Evolutionary conservation across 768 basidiomycete genomes (phyloP).

Genomic region (Tulasnella sp.): DNA sequence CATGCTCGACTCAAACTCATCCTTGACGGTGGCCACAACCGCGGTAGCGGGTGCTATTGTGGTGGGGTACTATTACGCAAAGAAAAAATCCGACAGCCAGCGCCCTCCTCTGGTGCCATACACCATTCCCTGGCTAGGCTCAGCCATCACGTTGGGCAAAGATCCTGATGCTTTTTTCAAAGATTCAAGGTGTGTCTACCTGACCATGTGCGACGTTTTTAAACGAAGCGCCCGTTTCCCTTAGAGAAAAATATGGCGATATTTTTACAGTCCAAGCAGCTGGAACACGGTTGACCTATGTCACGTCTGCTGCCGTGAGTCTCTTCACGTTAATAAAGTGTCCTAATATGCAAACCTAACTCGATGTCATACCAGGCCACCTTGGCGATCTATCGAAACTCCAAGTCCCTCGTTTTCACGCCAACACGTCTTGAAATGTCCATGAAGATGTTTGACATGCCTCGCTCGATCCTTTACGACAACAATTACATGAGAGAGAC

Average conservation of each 20-base stretch:
- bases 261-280: slow-evolving; percentile 23
- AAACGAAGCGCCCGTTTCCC: background rate
- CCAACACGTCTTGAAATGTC: background rate
- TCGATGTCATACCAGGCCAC: background rate
- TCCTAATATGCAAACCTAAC: background rate
- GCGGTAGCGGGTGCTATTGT: background rate
- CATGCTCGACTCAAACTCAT: background rate
- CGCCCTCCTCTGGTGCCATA: slow-evolving; percentile 18
- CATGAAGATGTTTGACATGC: background rate
- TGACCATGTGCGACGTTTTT: background rate
- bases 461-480: background rate
- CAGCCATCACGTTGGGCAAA: slow-evolving; percentile 5
- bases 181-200: background rate
- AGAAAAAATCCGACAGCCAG: background rate
- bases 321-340: background rate
- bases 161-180: slow-evolving; percentile 25
- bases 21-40: background rate
- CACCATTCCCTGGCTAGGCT: slow-evolving; percentile 17
- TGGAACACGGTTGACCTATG: slow-evolving; percentile 4
- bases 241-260: slow-evolving; percentile 5
- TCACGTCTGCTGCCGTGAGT: slow-evolving; percentile 15
- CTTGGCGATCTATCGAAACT: slow-evolving; percentile 18
- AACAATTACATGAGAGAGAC: background rate
- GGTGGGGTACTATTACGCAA: background rate
- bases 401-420: slow-evolving; percentile 18